Percentiles rank a stretch among this genome's conserved stretches.
These are phyloP conservation scores for Hagleromyces aurorensis DNA, from an alignment of 805 yeast genomes.

Conservation along the genomic window DNA sequence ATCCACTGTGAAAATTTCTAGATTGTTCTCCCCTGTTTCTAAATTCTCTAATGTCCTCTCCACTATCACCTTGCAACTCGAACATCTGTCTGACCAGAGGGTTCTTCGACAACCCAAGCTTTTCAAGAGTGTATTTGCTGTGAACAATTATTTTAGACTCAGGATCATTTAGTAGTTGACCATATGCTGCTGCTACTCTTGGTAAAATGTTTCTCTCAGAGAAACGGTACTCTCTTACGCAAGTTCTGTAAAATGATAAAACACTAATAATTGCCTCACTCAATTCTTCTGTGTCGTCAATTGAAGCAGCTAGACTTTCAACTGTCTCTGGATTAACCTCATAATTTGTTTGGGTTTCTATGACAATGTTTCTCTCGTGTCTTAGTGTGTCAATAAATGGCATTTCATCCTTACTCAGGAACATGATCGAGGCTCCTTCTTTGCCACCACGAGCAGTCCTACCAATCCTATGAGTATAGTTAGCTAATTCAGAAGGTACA, in stretches of 20 bases:
- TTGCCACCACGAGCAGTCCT: constrained; percentile 93
- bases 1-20: too few relatives aligned
- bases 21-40: too few relatives aligned
- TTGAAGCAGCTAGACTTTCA: constrained; percentile 21
- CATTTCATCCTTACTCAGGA: constrained; percentile 47
- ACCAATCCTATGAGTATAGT: constrained; percentile 88
- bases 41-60: too few relatives aligned
- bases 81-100: constrained; percentile 19
- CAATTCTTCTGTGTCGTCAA: constrained; percentile 23
- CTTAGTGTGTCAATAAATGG: constrained; percentile 46
- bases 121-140: constrained; percentile 13
- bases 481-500: constrained; percentile 64
- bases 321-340: constrained; percentile 30
- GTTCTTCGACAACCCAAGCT: constrained; percentile 19
- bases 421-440: constrained; percentile 61
- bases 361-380: constrained; percentile 45
- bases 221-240: constrained; percentile 29
- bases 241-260: constrained; percentile 33
- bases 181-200: constrained; percentile 21
- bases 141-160: constrained; percentile 17
- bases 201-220: constrained; percentile 17
- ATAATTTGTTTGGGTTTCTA: constrained; percentile 38
- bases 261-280: constrained; percentile 30
- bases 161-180: constrained; percentile 19
- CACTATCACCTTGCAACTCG: constrained; percentile 10